Evolutionary conservation across 1,284 basidiomycete species (phyloP), one percentile per base, ranked within the genome.

Genomic region (Trametes polyzona): DNA sequence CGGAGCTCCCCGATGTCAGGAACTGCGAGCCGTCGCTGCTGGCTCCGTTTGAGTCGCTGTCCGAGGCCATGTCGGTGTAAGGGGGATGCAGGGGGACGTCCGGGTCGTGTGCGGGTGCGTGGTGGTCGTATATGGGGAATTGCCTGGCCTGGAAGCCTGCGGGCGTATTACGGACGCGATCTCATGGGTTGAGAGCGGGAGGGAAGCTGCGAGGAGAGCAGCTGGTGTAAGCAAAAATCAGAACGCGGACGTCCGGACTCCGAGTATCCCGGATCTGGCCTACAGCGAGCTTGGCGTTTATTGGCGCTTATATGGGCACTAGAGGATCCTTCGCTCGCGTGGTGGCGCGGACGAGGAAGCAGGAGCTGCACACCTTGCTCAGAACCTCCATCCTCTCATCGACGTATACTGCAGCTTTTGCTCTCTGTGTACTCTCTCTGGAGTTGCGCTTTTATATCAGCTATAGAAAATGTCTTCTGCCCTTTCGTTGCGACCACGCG

Each of bases 401-500:
- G n/a, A n/a, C n/a, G n/a, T n/a, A n/a, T n/a, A n/a, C n/a, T n/a
- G n/a, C n/a, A n/a, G n/a, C n/a, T n/a, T n/a, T n/a, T n/a, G n/a
- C n/a, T n/a, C n/a, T n/a, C n/a, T n/a, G n/a, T n/a, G n/a, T n/a
- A n/a, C n/a, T n/a, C n/a, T 16, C 8, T 41, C 23, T 27, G 39
- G 17, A 19, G 9, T 12, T 8, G 17, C 19, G 37, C 37, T 5
- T 3, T 3, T 5, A 40, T 14, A 27, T 17, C 11, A 19, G 7
- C 19, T 12, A 16, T 16, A 29, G 19, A 30, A 39, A 10, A 55
- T 55, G 53, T 48, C 53, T 24, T 19, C 53, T n/a, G 39, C 30
- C 5, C 39, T 50, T 27, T 35, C 21, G 32, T 4, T 41, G 36
- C 65, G 74, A n/a, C 53, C 57, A n/a, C 73, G 73, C 47, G 70